Evolutionary conservation across 208 protist genomes (phyloP), one percentile per base, ranked within the genome.

Genomic region (Trypanosoma cruzi): DNA sequence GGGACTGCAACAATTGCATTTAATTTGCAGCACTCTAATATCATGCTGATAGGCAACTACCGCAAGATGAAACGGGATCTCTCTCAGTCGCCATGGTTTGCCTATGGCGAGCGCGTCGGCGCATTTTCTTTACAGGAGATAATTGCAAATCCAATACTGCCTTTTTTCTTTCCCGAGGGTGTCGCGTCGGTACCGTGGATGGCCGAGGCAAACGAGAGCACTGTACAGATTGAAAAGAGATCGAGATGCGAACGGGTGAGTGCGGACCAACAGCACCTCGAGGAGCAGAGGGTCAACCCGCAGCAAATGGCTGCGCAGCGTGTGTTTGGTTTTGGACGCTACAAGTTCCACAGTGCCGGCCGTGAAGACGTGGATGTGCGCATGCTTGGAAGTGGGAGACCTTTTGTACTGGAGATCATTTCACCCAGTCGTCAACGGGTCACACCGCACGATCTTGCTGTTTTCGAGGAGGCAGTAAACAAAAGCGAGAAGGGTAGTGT

Each of bases 331-430:
- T 91, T 86, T 65, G 88, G 81, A 42, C 74, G 86, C 42, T 96
- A 94, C 82, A 93, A 93, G 73, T 97, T 98, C 70, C 88, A 96
- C 75, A 97, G 93, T 62, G 86, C 94, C 32, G 97, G 97, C 14
- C 85, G 97, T 54, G 95, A 98, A 77, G 97, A 98, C 69, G 83
- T 97, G 58, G 96, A 98, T 73, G 97, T 98, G 53, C 87, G 97
- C 48, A 98, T 98, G 97, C 83, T 98, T 11, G 95, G 96, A 52
- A 81, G 79, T 31, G 97, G 97, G 14, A 74, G 97, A 2, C 97
- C 97, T 4, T 98, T 98, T 80, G 81, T 98, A n/a, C 75, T 98
- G 1, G 87, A 97, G 76, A 40, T 98, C 1, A 65, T 89, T 53
- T 88, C 86, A 16, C 90, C 95, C 14, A 81, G 77, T 28, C 68